These are phyloP conservation scores for Geotrichum klebahnii DNA, from an alignment of 1,139 yeast genomes.

Conservation along the genomic window DNA sequence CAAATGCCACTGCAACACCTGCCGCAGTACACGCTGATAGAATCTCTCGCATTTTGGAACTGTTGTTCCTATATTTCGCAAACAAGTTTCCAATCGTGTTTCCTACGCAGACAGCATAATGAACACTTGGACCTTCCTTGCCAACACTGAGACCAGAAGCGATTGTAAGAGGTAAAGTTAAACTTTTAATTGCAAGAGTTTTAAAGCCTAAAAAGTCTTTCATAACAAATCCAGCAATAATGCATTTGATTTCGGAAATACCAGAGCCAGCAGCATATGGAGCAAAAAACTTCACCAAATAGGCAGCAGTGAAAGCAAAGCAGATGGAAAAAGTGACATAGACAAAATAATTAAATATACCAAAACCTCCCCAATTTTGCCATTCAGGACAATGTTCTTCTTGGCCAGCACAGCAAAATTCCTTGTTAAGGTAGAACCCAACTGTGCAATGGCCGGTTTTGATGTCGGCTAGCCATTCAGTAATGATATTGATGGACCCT, in stretches of 20 bases:
- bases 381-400: conserved; percentile 40
- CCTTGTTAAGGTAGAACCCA: conserved; percentile 65
- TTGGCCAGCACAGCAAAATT: conserved; percentile 79
- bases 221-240: conserved; percentile 84
- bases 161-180: conserved; percentile 82
- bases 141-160: conserved; percentile 79
- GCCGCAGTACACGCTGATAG: conserved; percentile 87
- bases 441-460: conserved; percentile 71
- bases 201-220: conserved; percentile 70
- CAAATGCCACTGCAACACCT: conserved; percentile 91
- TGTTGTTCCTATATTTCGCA: conserved; percentile 42
- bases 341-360: conserved; percentile 50
- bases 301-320: conserved; percentile 64
- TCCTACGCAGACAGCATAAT: conserved; percentile 80
- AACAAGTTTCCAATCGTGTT: conserved; percentile 58
- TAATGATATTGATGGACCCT: conserved; percentile 69
- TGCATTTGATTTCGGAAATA: conserved; percentile 91
- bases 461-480: conserved; percentile 80
- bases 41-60: conserved; percentile 49
- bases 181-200: conserved; percentile 69
- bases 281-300: conserved; percentile 64
- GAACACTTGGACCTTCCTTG: conserved; percentile 83
- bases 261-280: conserved; percentile 97
- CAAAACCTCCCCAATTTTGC: conserved; percentile 38
- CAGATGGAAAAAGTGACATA: conserved; percentile 58